Evolutionary conservation across 1,284 basidiomycete genomes (phyloP), one percentile per base, ranked within the genome.

Genomic region (Fomitopsis betulina): DNA sequence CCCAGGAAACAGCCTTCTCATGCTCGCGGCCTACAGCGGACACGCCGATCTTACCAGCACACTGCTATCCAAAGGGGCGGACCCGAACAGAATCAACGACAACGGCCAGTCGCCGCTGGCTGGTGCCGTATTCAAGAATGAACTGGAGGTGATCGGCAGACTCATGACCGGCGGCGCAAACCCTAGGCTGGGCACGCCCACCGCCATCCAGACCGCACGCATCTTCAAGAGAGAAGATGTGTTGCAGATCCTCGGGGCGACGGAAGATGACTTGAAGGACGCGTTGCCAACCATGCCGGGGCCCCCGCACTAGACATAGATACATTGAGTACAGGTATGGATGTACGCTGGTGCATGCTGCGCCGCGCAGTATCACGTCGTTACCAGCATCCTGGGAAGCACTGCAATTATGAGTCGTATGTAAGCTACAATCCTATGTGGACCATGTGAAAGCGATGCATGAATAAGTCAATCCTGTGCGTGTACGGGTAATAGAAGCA

Each of bases 1-100:
- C 17, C 19, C 64, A 83, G 89, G 90, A 19, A 91, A 92, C 68
- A 89, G 87, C 3, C 76, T 93, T 6, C 77, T 94, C 58, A 94
- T 94, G 91, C 82, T 94, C 42, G 86, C 89, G 2, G 81, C 90
- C 3, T 94, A 94, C 70, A 84, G 87, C 43, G 91, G 91, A 0
- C 89, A 93, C 63, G 68, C 75, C 1, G 74, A 78, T 1, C 81
- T 90, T 19, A 78, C 85, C 0, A 72, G 73, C 42, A 75, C 75
- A 8, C 77, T 93, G 25, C 68, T 91, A 40, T 63, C 69, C 6
- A 76, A 79, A 30, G 82, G 83, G 1, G 89, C 83, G 39, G 88
- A 93, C 69, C 80, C 84, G 0, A 86, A 94, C 67, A 79, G 84
- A 21, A 68, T 86, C 38, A 95, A 95, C 70, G 90, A 89, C 61